phyloP scores from a whole-genome alignment of 2,329 filamentous ascomycete species.

The Hymenoscyphus occultus region DNA sequence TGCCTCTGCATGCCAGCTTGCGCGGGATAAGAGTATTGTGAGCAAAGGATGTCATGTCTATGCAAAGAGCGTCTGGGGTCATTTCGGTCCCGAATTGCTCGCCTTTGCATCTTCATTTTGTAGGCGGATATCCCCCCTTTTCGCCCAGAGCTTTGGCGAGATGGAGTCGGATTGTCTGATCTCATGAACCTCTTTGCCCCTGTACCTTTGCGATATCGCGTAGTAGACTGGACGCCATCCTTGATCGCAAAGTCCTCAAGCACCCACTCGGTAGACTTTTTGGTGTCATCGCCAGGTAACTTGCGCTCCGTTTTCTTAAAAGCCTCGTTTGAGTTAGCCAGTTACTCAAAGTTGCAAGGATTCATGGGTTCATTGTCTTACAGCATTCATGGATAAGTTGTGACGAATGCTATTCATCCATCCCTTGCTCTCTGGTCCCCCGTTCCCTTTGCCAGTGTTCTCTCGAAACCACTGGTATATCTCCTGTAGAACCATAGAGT shows the following conservation, averaged over 20 bases:
- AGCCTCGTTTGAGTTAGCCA: conserved; percentile 40
- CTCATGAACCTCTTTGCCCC: conserved; percentile 39
- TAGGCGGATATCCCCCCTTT: conserved; percentile 28
- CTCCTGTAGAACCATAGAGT: conserved; percentile 76
- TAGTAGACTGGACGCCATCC: conserved; percentile 81
- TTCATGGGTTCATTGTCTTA: conserved; percentile 49
- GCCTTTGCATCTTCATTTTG: conserved; percentile 26
- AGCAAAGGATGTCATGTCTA: conserved; percentile 13
- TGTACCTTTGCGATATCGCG: conserved; percentile 63
- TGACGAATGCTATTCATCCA: conserved; percentile 97
- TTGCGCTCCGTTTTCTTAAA: conserved; percentile 51
- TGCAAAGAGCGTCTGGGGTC: conserved; percentile 14
- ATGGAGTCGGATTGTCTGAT: conserved; percentile 39
- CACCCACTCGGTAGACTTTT: conserved; percentile 74
- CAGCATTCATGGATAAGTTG: conserved; percentile 92
- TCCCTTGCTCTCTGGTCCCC: conserved; percentile 54
- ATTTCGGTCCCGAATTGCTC: conserved; percentile 18
- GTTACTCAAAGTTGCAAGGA: background rate
- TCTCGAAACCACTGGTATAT: conserved; percentile 88
- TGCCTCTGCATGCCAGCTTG: conserved; percentile 13
- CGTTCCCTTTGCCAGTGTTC: conserved; percentile 71
- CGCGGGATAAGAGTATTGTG: conserved; percentile 1
- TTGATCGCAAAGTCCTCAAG: conserved; percentile 66
- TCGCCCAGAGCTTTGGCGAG: conserved; percentile 28
- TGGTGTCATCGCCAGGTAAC: conserved; percentile 47